Evolutionary conservation across 2,329 filamentous ascomycete genomes (phyloP), one percentile per base, ranked within the genome.

Genomic region (Lecanicillium sp.): DNA sequence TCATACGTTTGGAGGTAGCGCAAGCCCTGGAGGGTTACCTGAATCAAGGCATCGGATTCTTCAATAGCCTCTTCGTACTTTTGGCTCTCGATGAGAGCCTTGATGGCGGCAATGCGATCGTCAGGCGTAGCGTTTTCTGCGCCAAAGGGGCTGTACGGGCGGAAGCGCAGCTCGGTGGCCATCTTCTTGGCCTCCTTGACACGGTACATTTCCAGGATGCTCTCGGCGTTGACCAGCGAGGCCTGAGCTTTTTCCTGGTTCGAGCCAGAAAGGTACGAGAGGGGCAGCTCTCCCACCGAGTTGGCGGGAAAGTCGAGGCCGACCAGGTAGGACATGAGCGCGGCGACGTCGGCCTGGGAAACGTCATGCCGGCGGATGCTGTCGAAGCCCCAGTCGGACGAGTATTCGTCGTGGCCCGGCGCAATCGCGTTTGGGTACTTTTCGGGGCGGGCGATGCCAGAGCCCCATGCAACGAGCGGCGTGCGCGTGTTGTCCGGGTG

Each of bases 1-100:
- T 98, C 93, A 60, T 98, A 98, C 0, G 90, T 98, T 66, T 98
- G 93, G 21, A 98, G 76, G 63, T 98, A 98, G 43, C 93, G 81
- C 51, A 98, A 71, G 7, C 93, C 93, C 52, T 89, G 79, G 1
- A 98, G 75, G 2, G 82, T 85, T 43, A 87, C 69, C 51, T 85
- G 78, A 51, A 97, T 86, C 12, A 98, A 73, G 23, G 82, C 78
- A 35, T 86, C 82, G 1, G 87, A 89, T 58, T 87, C 79, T 49
- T 81, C 73, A 56, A 97, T 95, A 2, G 91, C 88, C 56, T 87
- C 79, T 49, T 91, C 82, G 54, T 83, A 83, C 38, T 78, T 73
- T 7, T 78, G 82, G 9, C 68, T 67, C 12, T 79, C 71, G 46
- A 97, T 91, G 7, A 89, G 68, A 9, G 70, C 62, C 51, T 79